Conservation (phyloP, 257 asterid genomes). For the Osmanthus fragrans region DNA sequence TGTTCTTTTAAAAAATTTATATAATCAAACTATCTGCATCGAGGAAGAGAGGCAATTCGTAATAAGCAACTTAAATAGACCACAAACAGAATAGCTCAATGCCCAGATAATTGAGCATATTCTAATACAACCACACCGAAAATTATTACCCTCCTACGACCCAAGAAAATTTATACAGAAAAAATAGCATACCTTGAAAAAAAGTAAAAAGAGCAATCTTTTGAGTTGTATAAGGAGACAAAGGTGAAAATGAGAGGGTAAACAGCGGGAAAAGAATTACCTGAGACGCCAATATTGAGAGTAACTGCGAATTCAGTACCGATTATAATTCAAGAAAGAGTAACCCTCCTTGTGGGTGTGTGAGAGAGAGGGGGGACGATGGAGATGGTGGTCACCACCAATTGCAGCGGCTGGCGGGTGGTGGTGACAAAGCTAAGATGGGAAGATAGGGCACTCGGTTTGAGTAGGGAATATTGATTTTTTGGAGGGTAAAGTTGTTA, state of each 20-base stretch:
- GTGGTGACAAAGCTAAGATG: not conserved
- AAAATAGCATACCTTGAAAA: not conserved
- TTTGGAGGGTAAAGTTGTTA: too few species aligned
- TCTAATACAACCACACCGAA: not conserved
- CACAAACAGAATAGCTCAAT: not conserved
- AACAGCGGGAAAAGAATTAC: not conserved
- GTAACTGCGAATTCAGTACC: not conserved
- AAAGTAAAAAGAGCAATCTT: not conserved
- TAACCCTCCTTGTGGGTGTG: not conserved
- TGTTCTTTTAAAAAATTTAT: constrained; percentile 28
- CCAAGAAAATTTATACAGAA: not conserved
- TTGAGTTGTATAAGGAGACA: not conserved
- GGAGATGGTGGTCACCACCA: not conserved
- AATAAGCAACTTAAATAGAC: not conserved
- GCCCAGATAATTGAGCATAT: not conserved
- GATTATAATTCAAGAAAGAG: not conserved
- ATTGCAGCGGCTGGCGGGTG: not conserved
- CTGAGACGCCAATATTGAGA: not conserved
- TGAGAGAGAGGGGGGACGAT: not conserved
- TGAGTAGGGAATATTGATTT: too few species aligned
- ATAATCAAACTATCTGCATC: constrained; percentile 33
- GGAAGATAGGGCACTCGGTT: not conserved
- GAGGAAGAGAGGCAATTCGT: constrained; percentile 12
- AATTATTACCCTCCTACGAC: not conserved
- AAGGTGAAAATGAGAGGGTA: not conserved